Evolutionary conservation across 73 alveolate species (phyloP).

Genomic region (Diophrys appendiculata): DNA sequence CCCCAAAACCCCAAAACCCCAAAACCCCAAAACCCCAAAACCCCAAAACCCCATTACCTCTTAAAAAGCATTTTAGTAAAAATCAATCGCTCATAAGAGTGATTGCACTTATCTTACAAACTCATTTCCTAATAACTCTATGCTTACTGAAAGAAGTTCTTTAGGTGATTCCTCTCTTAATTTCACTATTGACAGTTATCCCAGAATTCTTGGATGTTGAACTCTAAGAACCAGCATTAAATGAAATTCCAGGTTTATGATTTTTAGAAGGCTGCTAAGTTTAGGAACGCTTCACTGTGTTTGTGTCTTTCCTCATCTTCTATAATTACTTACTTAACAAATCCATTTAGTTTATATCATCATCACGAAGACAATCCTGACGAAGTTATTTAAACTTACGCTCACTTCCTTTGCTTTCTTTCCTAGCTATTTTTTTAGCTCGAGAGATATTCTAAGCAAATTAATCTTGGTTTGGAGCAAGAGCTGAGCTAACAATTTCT

Average conservation of each 20-base stretch:
- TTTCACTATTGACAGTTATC: neutral
- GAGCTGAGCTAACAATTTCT: neutral
- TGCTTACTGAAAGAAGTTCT: neutral
- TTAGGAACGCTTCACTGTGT: neutral
- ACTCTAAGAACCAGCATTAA: neutral
- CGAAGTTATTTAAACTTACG: neutral
- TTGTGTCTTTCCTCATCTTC: neutral
- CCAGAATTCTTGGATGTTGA: neutral
- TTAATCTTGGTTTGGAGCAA: neutral
- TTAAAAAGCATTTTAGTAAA: too few relatives aligned
- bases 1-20: too few relatives aligned
- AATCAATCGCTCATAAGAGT: too few relatives aligned
- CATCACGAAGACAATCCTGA: neutral
- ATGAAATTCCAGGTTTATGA: neutral
- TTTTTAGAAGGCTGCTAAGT: neutral
- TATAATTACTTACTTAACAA: too few relatives aligned
- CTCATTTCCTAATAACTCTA: neutral
- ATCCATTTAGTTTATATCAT: neutral
- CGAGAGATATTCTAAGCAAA: neutral
- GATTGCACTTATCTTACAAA: too few relatives aligned
- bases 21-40: too few relatives aligned
- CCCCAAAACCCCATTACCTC: too few relatives aligned
- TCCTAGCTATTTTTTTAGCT: neutral
- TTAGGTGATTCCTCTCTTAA: neutral
- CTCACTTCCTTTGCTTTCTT: neutral